Percentiles rank a stretch among this genome's conserved stretches.
Evolutionary conservation across 1,284 basidiomycete genomes (phyloP).

Genomic region (Fomitopsis pinicola): DNA sequence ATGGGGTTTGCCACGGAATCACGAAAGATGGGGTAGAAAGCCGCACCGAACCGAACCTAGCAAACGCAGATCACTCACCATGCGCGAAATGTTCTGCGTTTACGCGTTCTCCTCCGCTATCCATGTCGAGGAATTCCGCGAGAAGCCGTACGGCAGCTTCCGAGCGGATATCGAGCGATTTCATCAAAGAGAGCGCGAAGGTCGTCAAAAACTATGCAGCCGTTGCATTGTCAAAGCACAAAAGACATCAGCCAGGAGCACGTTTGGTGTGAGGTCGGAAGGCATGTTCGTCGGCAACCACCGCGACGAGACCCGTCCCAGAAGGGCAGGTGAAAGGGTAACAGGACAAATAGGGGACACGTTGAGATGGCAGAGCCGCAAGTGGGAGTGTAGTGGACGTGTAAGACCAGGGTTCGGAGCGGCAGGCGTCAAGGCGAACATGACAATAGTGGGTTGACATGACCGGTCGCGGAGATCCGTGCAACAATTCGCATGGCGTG

Average conservation of each 20-base stretch:
- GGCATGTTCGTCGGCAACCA: not conserved
- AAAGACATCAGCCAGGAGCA: not conserved
- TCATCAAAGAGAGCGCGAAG: conserved; percentile 82
- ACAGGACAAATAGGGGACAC: not conserved
- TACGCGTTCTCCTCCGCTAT: conserved; percentile 48
- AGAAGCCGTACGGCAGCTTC: conserved; percentile 80
- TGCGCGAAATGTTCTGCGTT: conserved; percentile 90
- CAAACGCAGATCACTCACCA: conserved; percentile 41
- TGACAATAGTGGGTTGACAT: not conserved
- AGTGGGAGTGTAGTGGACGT: not conserved
- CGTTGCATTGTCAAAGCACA: not conserved
- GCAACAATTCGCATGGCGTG: not conserved
- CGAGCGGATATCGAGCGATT: conserved; percentile 83
- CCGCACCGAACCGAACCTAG: not conserved
- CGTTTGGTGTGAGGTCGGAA: too few relatives aligned
- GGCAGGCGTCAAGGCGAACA: not conserved
- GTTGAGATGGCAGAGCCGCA: not conserved
- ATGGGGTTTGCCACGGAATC: not conserved
- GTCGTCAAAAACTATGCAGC: conserved; percentile 63
- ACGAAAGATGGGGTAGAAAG: not conserved
- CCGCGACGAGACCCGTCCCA: not conserved
- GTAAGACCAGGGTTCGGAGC: not conserved
- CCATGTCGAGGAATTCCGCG: conserved; percentile 81
- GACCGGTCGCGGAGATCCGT: not conserved
- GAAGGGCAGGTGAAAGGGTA: not conserved